Percentiles rank a stretch among this genome's conserved stretches.
These are phyloP conservation scores for Sarocladium oryzae DNA, from an alignment of 2,329 filamentous ascomycete genomes.

Conservation along the genomic window DNA sequence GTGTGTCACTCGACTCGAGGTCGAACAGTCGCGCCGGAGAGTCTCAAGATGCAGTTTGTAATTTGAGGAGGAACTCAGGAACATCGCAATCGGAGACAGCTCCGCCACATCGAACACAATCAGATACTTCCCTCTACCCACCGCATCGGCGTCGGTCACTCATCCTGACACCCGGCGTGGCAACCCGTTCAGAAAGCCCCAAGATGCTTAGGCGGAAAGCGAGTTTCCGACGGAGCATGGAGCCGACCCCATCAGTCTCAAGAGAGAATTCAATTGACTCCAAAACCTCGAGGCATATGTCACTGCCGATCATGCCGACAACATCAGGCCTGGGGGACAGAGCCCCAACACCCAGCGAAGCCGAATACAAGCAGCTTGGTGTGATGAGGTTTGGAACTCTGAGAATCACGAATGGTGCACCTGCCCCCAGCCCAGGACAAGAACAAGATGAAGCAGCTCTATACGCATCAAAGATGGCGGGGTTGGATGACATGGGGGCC, in stretches of 20 bases:
- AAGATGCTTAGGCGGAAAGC: constrained; percentile 17
- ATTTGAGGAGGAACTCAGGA: constrained; percentile 1
- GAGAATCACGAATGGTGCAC: constrained; percentile 55
- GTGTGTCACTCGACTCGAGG: neutral
- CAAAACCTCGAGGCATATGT: constrained; percentile 21
- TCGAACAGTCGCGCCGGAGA: neutral
- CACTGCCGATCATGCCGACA: constrained; percentile 22
- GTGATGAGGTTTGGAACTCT: constrained; percentile 57
- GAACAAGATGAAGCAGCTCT: neutral
- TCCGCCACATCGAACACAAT: constrained; percentile 25
- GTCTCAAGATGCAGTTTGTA: constrained; percentile 1
- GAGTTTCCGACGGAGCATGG: constrained; percentile 31
- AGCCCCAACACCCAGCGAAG: constrained; percentile 33
- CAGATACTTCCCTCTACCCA: constrained; percentile 41
- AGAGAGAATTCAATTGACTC: constrained; percentile 32
- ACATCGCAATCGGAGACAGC: neutral
- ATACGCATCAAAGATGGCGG: neutral
- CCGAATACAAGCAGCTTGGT: constrained; percentile 53
- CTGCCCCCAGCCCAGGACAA: constrained; percentile 34
- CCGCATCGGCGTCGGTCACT: constrained; percentile 42
- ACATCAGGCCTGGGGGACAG: constrained; percentile 17
- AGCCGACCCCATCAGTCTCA: constrained; percentile 30
- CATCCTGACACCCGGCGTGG: constrained; percentile 42
- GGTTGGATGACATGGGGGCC: neutral
- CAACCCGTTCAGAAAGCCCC: constrained; percentile 32